Conservation (phyloP, 1,139 yeast species). For the Saccharomyces pastorianus region DNA sequence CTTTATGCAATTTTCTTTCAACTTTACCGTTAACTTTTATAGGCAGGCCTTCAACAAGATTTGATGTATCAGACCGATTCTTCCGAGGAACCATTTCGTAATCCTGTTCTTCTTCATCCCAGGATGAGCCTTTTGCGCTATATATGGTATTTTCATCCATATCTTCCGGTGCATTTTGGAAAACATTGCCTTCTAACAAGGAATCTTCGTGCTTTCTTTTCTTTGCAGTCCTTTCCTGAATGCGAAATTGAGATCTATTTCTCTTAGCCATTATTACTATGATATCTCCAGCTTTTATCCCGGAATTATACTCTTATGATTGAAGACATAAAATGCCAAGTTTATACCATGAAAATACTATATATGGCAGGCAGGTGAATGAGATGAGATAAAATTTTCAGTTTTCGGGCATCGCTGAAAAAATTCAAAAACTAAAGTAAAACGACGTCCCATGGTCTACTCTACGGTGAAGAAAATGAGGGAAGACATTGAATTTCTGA, state of each 20-base stretch:
- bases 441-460: neutral
- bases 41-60: conserved; percentile 67
- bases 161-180: conserved; percentile 29
- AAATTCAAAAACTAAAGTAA: neutral
- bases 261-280: conserved; percentile 20
- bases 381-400: neutral
- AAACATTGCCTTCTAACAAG: conserved; percentile 41
- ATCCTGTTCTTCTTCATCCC: conserved; percentile 62
- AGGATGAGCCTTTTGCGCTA: conserved; percentile 20
- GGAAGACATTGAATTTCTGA: neutral
- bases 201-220: conserved; percentile 49
- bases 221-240: conserved; percentile 30
- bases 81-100: conserved; percentile 57
- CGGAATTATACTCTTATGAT: neutral
- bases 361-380: neutral
- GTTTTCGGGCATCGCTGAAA: neutral
- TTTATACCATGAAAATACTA: neutral
- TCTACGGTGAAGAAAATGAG: neutral
- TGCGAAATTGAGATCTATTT: conserved; percentile 23
- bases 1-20: conserved; percentile 44
- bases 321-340: neutral
- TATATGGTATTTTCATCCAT: conserved; percentile 12
- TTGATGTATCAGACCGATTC: conserved; percentile 33
- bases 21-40: conserved; percentile 68
- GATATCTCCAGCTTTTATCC: neutral